Evolutionary conservation across 257 asterid genomes (phyloP), one percentile per base, ranked within the genome.

Genomic region (Euphrasia confusa): DNA sequence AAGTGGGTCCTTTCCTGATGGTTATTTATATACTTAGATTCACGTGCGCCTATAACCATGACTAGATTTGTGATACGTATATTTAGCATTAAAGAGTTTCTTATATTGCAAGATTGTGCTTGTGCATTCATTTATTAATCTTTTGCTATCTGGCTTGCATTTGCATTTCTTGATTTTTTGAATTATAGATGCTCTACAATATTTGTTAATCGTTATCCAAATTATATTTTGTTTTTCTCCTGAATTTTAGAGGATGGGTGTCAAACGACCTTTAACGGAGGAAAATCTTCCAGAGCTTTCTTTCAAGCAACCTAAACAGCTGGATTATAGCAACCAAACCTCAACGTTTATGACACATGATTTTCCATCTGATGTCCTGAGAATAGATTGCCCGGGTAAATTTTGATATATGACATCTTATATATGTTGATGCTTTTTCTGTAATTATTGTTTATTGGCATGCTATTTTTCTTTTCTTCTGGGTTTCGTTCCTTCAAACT

Each of bases 211-310:
- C n/a, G n/a, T n/a, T 15, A n/a, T 24, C 58, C 21, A 39, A 26
- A 54, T 60, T 60, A 15, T 2, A 12, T 39, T 32, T 37, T 21
- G 50, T 30, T 40, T 6, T 58, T 60, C 5, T 54, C 65, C 49
- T 67, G 72, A 61, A 66, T 66, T 53, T 59, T 65, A 78, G 75
- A 70, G 69, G 59, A 88, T 88, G 96, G 95, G 82, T 63, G 71
- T 74, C 62, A 89, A 89, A 62, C 81, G 97, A 18, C 83, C 87
- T 9, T 74, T 72, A 21, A 80, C 71, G 60, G 85, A 80, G 72
- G 87, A 72, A 56, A 75, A 81, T 60, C 54, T 77, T 53, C 81
- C 75, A n/a, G 88, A 78, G 71, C 79, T 86, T 66, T 71, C 94
- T 60, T 66, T 72, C 44, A 84, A 84, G 79, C 91, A 78, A 30